phyloP scores from a whole-genome alignment of 352 stramenopile genomes.

The Phytophthora lateralis region DNA sequence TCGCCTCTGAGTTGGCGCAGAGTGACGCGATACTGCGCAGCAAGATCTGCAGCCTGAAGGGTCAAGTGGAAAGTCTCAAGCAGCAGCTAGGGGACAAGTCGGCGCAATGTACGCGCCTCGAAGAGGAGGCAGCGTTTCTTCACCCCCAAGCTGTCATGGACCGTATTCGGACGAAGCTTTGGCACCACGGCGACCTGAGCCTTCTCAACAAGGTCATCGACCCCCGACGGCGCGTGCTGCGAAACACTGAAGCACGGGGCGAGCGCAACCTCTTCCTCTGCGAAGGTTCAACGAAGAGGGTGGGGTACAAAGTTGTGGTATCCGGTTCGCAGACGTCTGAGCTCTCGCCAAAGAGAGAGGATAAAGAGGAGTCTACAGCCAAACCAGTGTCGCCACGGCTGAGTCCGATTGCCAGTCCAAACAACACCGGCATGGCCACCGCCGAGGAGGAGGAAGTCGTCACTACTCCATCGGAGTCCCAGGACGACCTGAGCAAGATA shows the following conservation, averaged over 20 bases:
- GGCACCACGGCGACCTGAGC: slow-evolving; percentile 30
- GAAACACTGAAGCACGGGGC: slow-evolving; percentile 8
- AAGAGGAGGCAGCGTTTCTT: slow-evolving; percentile 14
- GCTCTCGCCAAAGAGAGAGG: slow-evolving; percentile 16
- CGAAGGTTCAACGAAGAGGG: slow-evolving; percentile 19
- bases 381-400: not conserved
- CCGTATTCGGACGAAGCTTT: slow-evolving; percentile 29
- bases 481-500: not conserved
- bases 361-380: not conserved
- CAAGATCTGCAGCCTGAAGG: slow-evolving; percentile 19
- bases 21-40: slow-evolving; percentile 15
- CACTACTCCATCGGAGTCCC: not conserved
- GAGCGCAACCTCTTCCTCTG: slow-evolving; percentile 29
- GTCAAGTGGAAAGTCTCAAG: slow-evolving; percentile 19
- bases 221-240: slow-evolving; percentile 10
- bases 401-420: not conserved
- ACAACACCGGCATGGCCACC: not conserved
- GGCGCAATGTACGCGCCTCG: slow-evolving; percentile 10
- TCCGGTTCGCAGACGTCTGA: not conserved
- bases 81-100: slow-evolving; percentile 25
- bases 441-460: slow-evolving; percentile 1
- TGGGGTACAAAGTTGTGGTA: not conserved
- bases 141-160: slow-evolving; percentile 37
- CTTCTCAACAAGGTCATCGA: slow-evolving; percentile 30
- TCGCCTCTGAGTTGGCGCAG: slow-evolving; percentile 10